Percentiles rank a stretch among this genome's conserved stretches.
Evolutionary conservation across 305 asterid species (phyloP).

Genomic region (Caryopteris hybrid): DNA sequence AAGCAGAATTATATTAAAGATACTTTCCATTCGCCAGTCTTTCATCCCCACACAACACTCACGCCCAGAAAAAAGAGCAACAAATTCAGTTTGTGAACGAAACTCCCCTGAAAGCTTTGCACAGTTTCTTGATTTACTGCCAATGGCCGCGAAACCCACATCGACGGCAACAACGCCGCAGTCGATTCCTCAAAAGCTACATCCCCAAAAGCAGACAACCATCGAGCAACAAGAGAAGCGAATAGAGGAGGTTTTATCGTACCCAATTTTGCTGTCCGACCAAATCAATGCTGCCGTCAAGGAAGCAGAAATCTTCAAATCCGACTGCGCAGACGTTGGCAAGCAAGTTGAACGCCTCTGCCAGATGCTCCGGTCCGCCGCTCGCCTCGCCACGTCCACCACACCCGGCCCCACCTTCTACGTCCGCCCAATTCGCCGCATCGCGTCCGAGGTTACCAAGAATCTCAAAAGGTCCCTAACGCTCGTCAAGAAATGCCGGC

Average conservation of each 20-base stretch:
- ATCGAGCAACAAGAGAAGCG: slow-evolving; percentile 40
- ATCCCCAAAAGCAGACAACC: slow-evolving; percentile 29
- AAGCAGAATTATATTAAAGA: no score
- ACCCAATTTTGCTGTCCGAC: slow-evolving; percentile 53
- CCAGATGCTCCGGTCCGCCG: slow-evolving; percentile 66
- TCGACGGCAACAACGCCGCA: slow-evolving; percentile 20
- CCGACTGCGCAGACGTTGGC: slow-evolving; percentile 55
- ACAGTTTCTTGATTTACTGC: background rate
- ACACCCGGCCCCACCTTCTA: slow-evolving; percentile 48
- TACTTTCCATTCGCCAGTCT: no score
- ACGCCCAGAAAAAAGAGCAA: background rate
- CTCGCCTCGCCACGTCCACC: slow-evolving; percentile 44
- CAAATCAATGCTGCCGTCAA: slow-evolving; percentile 39
- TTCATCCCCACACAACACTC: no score
- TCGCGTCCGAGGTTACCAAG: slow-evolving; percentile 51
- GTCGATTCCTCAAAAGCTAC: slow-evolving; percentile 27
- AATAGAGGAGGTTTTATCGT: slow-evolving; percentile 54
- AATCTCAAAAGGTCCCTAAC: slow-evolving; percentile 49
- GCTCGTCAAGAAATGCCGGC: slow-evolving; percentile 63
- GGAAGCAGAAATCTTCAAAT: slow-evolving; percentile 50
- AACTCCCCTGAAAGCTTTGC: background rate
- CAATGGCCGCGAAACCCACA: slow-evolving; percentile 42
- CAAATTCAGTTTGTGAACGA: background rate
- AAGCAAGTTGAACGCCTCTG: slow-evolving; percentile 52
- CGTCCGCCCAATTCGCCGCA: slow-evolving; percentile 71